Conservation (phyloP, 2,329 filamentous ascomycete species). For the Diaporthe caulivora region DNA sequence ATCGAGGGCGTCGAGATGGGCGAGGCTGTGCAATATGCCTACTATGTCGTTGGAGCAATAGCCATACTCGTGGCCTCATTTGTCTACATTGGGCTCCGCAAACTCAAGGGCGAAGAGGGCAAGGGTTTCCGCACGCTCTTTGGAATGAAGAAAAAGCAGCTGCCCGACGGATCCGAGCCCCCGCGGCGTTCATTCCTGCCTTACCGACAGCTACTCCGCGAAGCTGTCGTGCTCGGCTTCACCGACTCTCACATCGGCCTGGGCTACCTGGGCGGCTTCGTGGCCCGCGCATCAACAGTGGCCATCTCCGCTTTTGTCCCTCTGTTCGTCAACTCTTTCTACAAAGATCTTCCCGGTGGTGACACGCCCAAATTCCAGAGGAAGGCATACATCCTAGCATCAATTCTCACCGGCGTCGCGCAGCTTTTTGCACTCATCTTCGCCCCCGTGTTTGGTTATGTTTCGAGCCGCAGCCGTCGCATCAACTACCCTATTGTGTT, state of each 20-base stretch:
- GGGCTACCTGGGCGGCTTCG: slow-evolving; percentile 93
- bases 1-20: slow-evolving; percentile 78
- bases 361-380: slow-evolving; percentile 74
- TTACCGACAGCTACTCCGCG: slow-evolving; percentile 70
- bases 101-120: slow-evolving; percentile 77
- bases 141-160: slow-evolving; percentile 49
- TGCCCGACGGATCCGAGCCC: slow-evolving; percentile 40
- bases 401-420: slow-evolving; percentile 88
- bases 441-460: slow-evolving; percentile 88
- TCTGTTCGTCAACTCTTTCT: slow-evolving; percentile 89
- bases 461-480: slow-evolving; percentile 75
- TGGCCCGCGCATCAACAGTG: slow-evolving; percentile 93
- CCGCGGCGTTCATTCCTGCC: slow-evolving; percentile 56
- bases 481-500: slow-evolving; percentile 81
- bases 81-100: slow-evolving; percentile 82
- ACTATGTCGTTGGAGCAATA: slow-evolving; percentile 85
- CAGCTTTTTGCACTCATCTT: slow-evolving; percentile 88
- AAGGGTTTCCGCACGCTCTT: slow-evolving; percentile 78
- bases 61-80: slow-evolving; percentile 79
- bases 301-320: slow-evolving; percentile 96
- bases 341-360: slow-evolving; percentile 80
- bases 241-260: slow-evolving; percentile 83
- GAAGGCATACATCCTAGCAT: slow-evolving; percentile 87
- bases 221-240: slow-evolving; percentile 78
- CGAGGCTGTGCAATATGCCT: slow-evolving; percentile 83